A percentile compares a stretch with the other conserved stretches of the same genome.
Evolutionary conservation across 1,139 yeast genomes (phyloP).

Genomic region (Geotrichum phurueaensis): DNA sequence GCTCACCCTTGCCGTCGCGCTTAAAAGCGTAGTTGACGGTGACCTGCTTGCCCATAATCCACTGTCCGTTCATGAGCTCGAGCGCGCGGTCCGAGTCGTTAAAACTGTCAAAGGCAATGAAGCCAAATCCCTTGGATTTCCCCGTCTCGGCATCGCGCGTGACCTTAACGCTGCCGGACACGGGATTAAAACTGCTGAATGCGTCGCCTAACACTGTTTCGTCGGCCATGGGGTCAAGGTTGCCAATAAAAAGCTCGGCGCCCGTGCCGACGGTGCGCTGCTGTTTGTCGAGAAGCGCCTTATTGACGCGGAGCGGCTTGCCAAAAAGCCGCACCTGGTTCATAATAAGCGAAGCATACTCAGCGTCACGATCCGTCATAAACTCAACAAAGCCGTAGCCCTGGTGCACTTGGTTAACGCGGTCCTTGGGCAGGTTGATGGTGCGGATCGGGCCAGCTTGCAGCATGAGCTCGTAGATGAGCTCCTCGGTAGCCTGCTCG

Average conservation of each 20-base stretch:
- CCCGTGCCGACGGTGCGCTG: conserved; percentile 49
- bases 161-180: conserved; percentile 49
- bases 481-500: conserved; percentile 57
- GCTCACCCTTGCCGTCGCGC: conserved; percentile 49
- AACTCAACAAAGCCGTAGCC: conserved; percentile 90
- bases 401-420: conserved; percentile 63
- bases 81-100: conserved; percentile 70
- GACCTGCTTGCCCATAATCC: conserved; percentile 61
- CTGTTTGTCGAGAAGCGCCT: conserved; percentile 39
- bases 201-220: conserved; percentile 53
- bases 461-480: conserved; percentile 69
- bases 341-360: conserved; percentile 59
- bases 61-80: conserved; percentile 59
- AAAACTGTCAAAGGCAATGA: conserved; percentile 56
- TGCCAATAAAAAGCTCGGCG: conserved; percentile 70
- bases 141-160: conserved; percentile 47
- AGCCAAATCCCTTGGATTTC: conserved; percentile 58
- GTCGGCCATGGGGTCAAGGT: conserved; percentile 65
- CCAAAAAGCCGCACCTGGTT: conserved; percentile 62
- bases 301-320: conserved; percentile 55
- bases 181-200: conserved; percentile 64
- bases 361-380: conserved; percentile 54
- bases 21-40: conserved; percentile 68
- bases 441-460: conserved; percentile 78
- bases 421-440: conserved; percentile 73